Base-by-base conservation (phyloP, 2,329 filamentous ascomycete species). In the Clarireedia paspali region DNA sequence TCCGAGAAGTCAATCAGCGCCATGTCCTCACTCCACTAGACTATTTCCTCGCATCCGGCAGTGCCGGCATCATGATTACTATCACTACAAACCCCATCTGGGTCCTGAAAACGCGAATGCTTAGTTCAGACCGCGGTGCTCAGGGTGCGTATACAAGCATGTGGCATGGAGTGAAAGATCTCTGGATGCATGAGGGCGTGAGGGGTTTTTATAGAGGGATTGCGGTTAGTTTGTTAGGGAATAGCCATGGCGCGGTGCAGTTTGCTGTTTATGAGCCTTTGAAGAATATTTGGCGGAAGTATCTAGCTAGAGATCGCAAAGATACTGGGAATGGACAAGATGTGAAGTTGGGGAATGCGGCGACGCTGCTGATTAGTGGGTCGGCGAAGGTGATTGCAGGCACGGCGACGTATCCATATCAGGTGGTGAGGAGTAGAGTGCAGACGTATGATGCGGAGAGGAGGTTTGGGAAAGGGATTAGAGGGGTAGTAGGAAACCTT, bases 101-200 rank as follows among this genome's bases (percentile, higher is more conserved):
- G 94, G 94, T 99, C 2, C 84, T 99, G 70, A 97, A 97, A 76
- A 97, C 92, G 7, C 87, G 94, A 60, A 97, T 99, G 91, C 77
- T 97, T 24, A 90, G 91, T 30, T 91, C 89, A 4, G 89, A 94
- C 62, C 81, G 82, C 50, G 77, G 81, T 54, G 79, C 83, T 5
- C 81, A 79, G 2, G 90, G 90, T 14, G 94, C 92, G 1, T 99
- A 99, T 72, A 79, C 82, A 15, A 86, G 82, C 62, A 89, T 96
- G 76, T 74, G 78, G 62, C 79, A 84, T 49, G 94, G 94, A 27
- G 80, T 85, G 2, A 71, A 70, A 39, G 79, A 83, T 46, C 82
- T 99, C 20, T 80, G 85, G 65, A 72, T 72, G 17, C 78, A 78
- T 2, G 91, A 97, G 68, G 94, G 94, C 1, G 57, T 85, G 27